Base-by-base conservation (phyloP, 1,284 basidiomycete species). In the Papiliotrema flavescens region DNA sequence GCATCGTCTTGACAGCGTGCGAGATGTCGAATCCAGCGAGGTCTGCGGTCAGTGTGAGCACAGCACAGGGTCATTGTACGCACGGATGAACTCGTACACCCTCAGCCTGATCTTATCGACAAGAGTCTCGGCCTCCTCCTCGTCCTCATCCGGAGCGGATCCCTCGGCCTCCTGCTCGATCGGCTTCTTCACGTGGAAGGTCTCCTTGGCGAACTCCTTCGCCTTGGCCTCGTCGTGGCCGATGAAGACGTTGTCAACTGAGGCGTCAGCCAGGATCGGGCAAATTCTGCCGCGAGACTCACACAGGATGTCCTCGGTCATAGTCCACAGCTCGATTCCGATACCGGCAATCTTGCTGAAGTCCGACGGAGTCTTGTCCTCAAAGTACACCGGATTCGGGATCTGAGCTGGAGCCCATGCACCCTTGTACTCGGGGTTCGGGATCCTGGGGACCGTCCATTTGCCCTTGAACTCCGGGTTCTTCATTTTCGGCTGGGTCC, bases 391-490 rank as follows among this genome's bases (percentile, higher is more conserved):
- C 26, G 95, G 91, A 86, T 99, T 99, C 72, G 85, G 57, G 67
- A 99, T 94, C 84, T 90, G 85, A 65, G 86, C 85, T 48, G 96
- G 90, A 47, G 85, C 82, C 96, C 96, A 99, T 67, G 85, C 83
- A 69, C 96, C 96, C 79, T 90, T 97, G 88, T 97, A 99, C 39
- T 79, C 91, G 17, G 96, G 96, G 85, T 98, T 98, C 79, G 91
- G 87, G 70, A 98, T 89, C 81, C 88, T 82, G 57, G 95, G 93
- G 17, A 90, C 84, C 57, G 84, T 87, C 95, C 95, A 98, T 76
- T 91, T 91, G 81, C 95, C 95, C 69, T 90, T 93, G 84, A 90
- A 94, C 47, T 79, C 82, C 42, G 93, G 93, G 83, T 97, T 97
- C 64, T 85, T 82, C 80, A 91, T 93, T 80, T 80, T 83, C 45